Evolutionary conservation across 148 eudicot genomes (phyloP).

Genomic region (Agrostemma githago): DNA sequence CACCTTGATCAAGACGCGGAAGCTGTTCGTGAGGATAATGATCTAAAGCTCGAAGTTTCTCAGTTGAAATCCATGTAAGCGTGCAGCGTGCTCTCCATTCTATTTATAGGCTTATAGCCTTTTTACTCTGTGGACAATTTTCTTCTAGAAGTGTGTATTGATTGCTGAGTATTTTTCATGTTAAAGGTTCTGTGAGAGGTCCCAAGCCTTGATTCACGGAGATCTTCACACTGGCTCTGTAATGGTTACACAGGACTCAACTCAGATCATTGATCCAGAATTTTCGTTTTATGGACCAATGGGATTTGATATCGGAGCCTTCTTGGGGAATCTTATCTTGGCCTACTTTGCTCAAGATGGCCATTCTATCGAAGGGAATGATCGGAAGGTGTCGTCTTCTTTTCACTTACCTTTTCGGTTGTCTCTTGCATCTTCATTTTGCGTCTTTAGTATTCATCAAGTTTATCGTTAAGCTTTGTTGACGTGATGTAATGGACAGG

Average conservation of each 20-base stretch:
- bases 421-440: not conserved
- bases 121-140: too few species aligned
- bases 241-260: conserved; percentile 81
- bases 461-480: not conserved
- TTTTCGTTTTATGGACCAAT: conserved; percentile 92
- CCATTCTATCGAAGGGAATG: conserved; percentile 50
- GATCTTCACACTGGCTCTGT: conserved; percentile 93
- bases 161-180: not conserved
- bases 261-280: conserved; percentile 96
- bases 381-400: too few species aligned
- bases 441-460: too few species aligned
- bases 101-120: not conserved
- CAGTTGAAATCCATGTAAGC: conserved; percentile 69
- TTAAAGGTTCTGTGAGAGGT: conserved; percentile 86
- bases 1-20: conserved; percentile 74
- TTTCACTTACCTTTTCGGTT: too few species aligned
- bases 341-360: conserved; percentile 92
- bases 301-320: conserved; percentile 96
- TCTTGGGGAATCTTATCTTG: conserved; percentile 71
- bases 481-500: conserved; percentile 39
- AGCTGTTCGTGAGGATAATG: conserved; percentile 76
- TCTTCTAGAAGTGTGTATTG: not conserved
- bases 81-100: conserved; percentile 2
- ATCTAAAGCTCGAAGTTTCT: conserved; percentile 80
- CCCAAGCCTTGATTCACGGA: conserved; percentile 91